Evolutionary conservation across 2,329 filamentous ascomycete species (phyloP), one percentile per base, ranked within the genome.

Genomic region (Stagonosporopsis vannaccii): DNA sequence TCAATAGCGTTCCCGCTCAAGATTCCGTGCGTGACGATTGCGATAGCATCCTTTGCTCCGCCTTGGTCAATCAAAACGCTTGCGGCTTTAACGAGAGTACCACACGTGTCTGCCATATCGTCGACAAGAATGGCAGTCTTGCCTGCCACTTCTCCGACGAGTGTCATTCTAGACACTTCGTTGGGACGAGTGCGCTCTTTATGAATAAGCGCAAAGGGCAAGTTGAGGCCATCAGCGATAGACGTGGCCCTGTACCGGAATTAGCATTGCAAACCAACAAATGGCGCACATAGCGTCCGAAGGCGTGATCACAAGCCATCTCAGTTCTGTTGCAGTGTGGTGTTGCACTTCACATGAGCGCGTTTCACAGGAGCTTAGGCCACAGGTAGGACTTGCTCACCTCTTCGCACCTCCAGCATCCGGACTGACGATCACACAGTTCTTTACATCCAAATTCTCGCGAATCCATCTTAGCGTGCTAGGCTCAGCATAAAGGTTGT

Each of bases 51-150:
- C 65, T 87, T 87, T 1, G 95, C 94, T 28, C 92, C 91, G 71
- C 97, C 89, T 68, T 91, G 85, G 22, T 65, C 66, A 76, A 94
- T 91, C 48, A 98, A 86, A 0, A 93, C 94, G 54, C 91, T 88
- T 15, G 94, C 95, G 2, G 93, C 95, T 80, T 98, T 98, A 75
- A 84, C 86, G 12, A 90, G 81, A 1, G 92, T 97, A 65, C 92
- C 92, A 76, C 93, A 97, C 4, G 94, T 97, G 74, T 98, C 94
- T 28, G 93, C 93, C 92, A 98, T 97, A 75, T 98, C 94, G 75
- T 98, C 94, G 43, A 99, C 94, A 44, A 99, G 87, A 72, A 99
- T 97, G 58, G 94, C 94, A 26, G 94, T 88, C 80, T 95, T 95
- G 79, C 91, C 90, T 65, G 87, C 85, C 42, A 98, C 95, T 64